Base-by-base conservation (phyloP, 768 basidiomycete species). In the Melanogaster broomeanus region DNA sequence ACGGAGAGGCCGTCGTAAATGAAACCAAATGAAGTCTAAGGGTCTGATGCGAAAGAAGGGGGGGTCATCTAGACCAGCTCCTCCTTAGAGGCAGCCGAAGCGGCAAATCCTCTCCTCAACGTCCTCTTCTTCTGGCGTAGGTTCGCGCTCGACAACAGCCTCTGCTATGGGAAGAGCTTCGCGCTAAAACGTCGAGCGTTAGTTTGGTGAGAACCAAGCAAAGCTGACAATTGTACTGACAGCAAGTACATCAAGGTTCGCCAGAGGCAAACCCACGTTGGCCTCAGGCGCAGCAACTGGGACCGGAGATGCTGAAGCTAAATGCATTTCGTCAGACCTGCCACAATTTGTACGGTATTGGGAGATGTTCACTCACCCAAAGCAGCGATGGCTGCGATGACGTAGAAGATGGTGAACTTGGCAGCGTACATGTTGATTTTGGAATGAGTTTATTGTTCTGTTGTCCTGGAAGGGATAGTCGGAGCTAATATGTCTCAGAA, bases 251-350 rank as follows among this genome's bases (percentile, higher is more conserved):
- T 56, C 57, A 4, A 40, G 8, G 3, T 48, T 31, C n/a, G 25
- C 50, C 19, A 40, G 2, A 4, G 1, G 21, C 11, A 38, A 48
- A 4, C 18, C 46, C 38, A 28, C 38, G 42, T 42, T 31, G n/a
- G 39, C 55, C 3, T 44, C 60, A 24, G 55, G 53, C 10, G 15
- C 57, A 12, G 53, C 55, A 2, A 56, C 43, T 21, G 69, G 64
- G 4, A 67, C 19, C 6, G 67, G 67, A 10, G 67, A 71, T 7
- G 67, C 61, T 13, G 42, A 52, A n/a, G 55, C 67, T 71, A 47
- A 27, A 57, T 30, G 2, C 2, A 16, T 33, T 8, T 13, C 6
- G 55, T 28, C 55, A 56, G 43, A 13, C 30, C 18, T 16, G 39
- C 6, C 24, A 25, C n/a, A n/a, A n/a, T n/a, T 15, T 41, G 11